Evolutionary conservation across 139 green algal genomes (phyloP), one percentile per base, ranked within the genome.

Genomic region (Cymbomonas tetramitiformis): DNA sequence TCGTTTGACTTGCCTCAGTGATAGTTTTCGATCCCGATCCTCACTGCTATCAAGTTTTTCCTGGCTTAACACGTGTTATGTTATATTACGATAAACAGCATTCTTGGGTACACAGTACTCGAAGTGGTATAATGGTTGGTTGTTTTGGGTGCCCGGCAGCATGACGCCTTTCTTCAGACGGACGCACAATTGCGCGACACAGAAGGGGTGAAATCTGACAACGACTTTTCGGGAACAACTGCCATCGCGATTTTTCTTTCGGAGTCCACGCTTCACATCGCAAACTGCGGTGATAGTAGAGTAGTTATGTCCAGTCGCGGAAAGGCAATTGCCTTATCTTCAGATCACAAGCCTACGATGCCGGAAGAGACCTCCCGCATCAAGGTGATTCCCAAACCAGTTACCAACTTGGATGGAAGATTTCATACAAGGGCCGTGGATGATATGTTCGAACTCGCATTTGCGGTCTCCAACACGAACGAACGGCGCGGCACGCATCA

Each of bases 221-320:
- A 15, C n/a, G n/a, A 28, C 23, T 3, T 54, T 54, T 23, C 31
- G 23, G 70, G 65, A 10, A 72, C 61, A 24, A 78, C 70, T 7
- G 70, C 61, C 26, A 32, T 73, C 5, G 29, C 59, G 12, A 56
- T 46, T 51, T 60, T 78, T 12, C 15, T 78, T 3, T 47, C 46
- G 23, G 70, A 62, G n/a, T 60, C 68, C 4, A 60, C 52, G n/a
- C 29, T 72, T 32, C 43, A 64, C 19, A 48, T 79, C 8, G 71
- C 71, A 12, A 80, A 80, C 53, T 39, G 50, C 19, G 73, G 73
- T 4, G 73, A 80, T 56, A 75, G 71, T 65, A 41, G 73, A 2
- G 66, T 49, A 4, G 73, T 80, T 24, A 46, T 80, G 41, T 67
- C 49, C 34, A 36, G 54, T 31, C 52, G 32, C 1, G 73, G 73